A percentile compares a stretch with the other conserved stretches of the same genome.
These are phyloP conservation scores for Triticum aestivum DNA, from an alignment of 176 grass and related monocot genomes.

Conservation along the genomic window DNA sequence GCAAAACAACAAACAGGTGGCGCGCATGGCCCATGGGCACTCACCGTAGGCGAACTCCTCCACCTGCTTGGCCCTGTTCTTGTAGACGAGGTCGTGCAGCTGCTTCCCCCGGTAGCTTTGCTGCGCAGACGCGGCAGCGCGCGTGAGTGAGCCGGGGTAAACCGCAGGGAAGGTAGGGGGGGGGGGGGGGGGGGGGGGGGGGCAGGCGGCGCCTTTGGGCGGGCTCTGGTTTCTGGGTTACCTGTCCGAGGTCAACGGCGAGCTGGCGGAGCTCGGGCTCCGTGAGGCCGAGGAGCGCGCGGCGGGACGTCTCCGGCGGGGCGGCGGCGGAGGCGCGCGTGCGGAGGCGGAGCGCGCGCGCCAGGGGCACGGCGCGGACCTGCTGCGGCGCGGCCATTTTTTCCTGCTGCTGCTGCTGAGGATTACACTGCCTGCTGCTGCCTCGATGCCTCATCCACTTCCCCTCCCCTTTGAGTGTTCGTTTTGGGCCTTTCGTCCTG, in stretches of 20 bases:
- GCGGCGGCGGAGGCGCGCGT: constrained; percentile 29
- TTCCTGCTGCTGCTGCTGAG: background rate
- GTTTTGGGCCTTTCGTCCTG: background rate
- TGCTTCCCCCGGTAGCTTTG: constrained; percentile 92
- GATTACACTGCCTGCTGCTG: background rate
- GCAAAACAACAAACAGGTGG: constrained; percentile 42
- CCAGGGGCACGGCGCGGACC: constrained; percentile 57
- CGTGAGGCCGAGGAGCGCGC: constrained; percentile 75
- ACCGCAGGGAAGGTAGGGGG: background rate
- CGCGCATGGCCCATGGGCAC: background rate
- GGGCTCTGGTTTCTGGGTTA: background rate
- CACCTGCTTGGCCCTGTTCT: constrained; percentile 76
- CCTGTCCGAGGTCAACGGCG: constrained; percentile 69
- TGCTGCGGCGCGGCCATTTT: constrained; percentile 73
- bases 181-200: background rate
- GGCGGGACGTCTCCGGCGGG: constrained; percentile 27
- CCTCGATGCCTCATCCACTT: background rate
- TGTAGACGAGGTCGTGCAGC: constrained; percentile 90
- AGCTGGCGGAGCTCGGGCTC: constrained; percentile 88
- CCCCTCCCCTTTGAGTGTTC: no score
- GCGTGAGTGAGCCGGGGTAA: background rate
- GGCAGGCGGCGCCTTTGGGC: background rate
- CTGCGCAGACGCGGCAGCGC: constrained; percentile 20
- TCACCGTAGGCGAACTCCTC: constrained; percentile 70
- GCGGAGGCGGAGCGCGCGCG: constrained; percentile 60